These are phyloP conservation scores for Monosporascus sp. DNA, from an alignment of 2,329 filamentous ascomycete species.

Conservation along the genomic window DNA sequence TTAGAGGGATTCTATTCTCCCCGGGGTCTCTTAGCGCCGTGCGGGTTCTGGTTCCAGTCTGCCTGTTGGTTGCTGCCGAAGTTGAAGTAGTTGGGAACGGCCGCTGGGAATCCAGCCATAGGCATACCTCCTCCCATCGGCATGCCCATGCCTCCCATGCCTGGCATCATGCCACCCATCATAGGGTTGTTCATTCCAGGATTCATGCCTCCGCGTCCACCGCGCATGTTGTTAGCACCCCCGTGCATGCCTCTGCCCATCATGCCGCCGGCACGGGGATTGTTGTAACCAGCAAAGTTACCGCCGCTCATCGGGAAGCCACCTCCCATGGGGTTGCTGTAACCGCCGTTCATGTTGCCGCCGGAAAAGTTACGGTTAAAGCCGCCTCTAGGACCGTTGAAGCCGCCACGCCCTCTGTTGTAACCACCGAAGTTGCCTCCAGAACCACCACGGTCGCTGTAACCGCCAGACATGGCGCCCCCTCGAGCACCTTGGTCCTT, in stretches of 20 bases:
- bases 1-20: conserved; percentile 17
- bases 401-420: conserved; percentile 22
- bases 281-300: conserved; percentile 25
- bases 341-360: conserved; percentile 25
- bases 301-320: conserved; percentile 28
- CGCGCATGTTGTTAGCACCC: conserved; percentile 25
- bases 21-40: conserved; percentile 28
- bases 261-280: conserved; percentile 26
- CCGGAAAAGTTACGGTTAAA: conserved; percentile 26
- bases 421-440: conserved; percentile 20
- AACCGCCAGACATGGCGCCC: conserved; percentile 43
- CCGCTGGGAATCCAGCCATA: conserved; percentile 23
- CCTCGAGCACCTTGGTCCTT: conserved; percentile 53
- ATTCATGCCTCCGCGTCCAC: conserved; percentile 25
- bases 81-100: conserved; percentile 24
- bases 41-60: conserved; percentile 29
- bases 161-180: conserved; percentile 26
- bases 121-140: conserved; percentile 18
- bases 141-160: conserved; percentile 25
- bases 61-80: conserved; percentile 27
- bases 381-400: conserved; percentile 25
- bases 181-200: conserved; percentile 24
- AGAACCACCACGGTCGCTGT: conserved; percentile 35
- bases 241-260: conserved; percentile 27
- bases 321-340: conserved; percentile 21